phyloP scores from a whole-genome alignment of 148 eudicot species.

The Agrostemma githago region DNA sequence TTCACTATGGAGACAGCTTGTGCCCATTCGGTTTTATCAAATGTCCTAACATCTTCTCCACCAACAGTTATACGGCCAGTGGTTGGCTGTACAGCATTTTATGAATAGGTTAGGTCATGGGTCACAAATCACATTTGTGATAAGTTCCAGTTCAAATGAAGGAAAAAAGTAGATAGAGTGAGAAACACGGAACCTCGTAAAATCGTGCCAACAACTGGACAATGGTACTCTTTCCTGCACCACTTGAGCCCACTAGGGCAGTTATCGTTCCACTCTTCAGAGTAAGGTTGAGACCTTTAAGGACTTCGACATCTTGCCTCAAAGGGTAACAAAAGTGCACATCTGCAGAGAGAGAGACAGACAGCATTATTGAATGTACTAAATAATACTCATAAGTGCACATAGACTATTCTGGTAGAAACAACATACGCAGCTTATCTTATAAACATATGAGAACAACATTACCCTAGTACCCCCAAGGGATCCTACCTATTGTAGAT shows the following conservation, averaged over 20 bases:
- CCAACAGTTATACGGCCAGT: slow-evolving; percentile 78
- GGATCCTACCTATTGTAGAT: neutral
- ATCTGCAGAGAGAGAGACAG: slow-evolving; percentile 40
- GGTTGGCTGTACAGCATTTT: slow-evolving; percentile 63
- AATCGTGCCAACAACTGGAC: slow-evolving; percentile 95
- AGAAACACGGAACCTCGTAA: slow-evolving; percentile 61
- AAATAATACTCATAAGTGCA: slow-evolving; percentile 1
- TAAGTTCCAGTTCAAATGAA: neutral
- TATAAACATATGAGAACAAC: neutral
- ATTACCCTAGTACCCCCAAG: neutral
- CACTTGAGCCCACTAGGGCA: slow-evolving; percentile 97
- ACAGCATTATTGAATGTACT: slow-evolving; percentile 2
- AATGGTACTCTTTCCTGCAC: slow-evolving; percentile 96
- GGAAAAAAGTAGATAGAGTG: neutral
- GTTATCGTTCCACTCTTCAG: slow-evolving; percentile 82
- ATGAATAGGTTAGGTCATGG: slow-evolving; percentile 1
- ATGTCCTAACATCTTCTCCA: slow-evolving; percentile 87
- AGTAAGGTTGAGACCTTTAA: slow-evolving; percentile 64
- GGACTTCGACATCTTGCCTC: slow-evolving; percentile 84
- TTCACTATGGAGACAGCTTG: slow-evolving; percentile 87
- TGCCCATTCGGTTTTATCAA: slow-evolving; percentile 99
- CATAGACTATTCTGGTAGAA: neutral
- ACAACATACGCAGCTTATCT: neutral
- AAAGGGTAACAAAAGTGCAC: slow-evolving; percentile 91
- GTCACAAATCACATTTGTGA: slow-evolving; percentile 2